These are phyloP conservation scores for Quercus lobata DNA, from an alignment of 331 rosid species.

Conservation along the genomic window DNA sequence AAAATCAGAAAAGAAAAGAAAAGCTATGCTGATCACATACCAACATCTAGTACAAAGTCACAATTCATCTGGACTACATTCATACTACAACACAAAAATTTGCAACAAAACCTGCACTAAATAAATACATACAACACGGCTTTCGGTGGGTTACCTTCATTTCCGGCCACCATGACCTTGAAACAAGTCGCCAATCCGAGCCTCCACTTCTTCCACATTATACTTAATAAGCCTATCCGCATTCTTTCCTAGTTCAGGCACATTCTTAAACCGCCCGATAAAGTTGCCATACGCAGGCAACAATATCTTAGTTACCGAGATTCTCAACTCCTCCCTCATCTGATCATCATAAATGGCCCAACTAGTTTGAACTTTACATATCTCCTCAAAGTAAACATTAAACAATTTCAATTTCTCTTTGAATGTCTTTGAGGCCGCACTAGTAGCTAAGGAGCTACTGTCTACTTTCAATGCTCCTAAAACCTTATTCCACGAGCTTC, in stretches of 20 bases:
- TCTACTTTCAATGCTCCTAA: slow-evolving; percentile 55
- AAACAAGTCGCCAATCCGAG: slow-evolving; percentile 52
- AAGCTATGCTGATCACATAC: not conserved
- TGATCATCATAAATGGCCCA: slow-evolving; percentile 80
- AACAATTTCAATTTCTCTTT: slow-evolving; percentile 73
- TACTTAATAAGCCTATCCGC: slow-evolving; percentile 55
- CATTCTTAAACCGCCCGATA: slow-evolving; percentile 47
- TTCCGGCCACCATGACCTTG: slow-evolving; percentile 53
- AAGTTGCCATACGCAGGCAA: slow-evolving; percentile 70
- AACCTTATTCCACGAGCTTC: slow-evolving; percentile 78
- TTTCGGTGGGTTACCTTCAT: slow-evolving; percentile 29
- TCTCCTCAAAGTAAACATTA: slow-evolving; percentile 58
- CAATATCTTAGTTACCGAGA: slow-evolving; percentile 48
- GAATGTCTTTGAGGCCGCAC: slow-evolving; percentile 47
- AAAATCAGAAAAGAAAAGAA: too few species aligned
- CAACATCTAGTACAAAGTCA: slow-evolving; percentile 11
- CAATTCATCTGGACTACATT: slow-evolving; percentile 17
- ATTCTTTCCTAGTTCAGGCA: slow-evolving; percentile 54
- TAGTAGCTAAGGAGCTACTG: slow-evolving; percentile 44
- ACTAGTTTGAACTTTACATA: slow-evolving; percentile 56
- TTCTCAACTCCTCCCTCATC: slow-evolving; percentile 66
- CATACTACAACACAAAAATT: slow-evolving; percentile 16
- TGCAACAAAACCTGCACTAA: slow-evolving; percentile 9
- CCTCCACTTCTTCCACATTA: slow-evolving; percentile 48
- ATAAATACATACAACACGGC: slow-evolving; percentile 36